Evolutionary conservation across 2,329 filamentous ascomycete species (phyloP).

Genomic region (Penicillium griseofulvum): DNA sequence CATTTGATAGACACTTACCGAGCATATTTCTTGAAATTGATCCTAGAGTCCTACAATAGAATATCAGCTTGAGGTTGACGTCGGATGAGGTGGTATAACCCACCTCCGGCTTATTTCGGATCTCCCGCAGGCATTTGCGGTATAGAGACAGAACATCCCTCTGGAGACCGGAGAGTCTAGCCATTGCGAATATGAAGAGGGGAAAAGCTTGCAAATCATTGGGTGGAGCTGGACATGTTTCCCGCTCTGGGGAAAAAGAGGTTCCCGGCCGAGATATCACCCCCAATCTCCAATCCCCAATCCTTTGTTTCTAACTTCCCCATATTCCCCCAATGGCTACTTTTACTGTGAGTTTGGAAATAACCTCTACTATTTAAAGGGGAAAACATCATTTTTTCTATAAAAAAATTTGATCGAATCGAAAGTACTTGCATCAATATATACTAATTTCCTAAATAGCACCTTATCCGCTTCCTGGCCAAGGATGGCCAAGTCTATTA

Average conservation of each 20-base stretch:
- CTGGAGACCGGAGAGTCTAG: conserved; percentile 77
- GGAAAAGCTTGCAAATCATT: conserved; percentile 8
- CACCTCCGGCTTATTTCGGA: conserved; percentile 75
- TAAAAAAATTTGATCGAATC: neutral
- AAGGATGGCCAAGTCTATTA: conserved; percentile 69
- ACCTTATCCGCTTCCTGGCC: conserved; percentile 71
- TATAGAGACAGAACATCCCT: conserved; percentile 84
- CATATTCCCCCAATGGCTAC: conserved; percentile 9
- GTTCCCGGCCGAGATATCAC: conserved; percentile 28
- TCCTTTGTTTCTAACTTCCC: neutral
- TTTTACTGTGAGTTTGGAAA: conserved; percentile 12
- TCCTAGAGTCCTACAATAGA: conserved; percentile 37
- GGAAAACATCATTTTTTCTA: neutral
- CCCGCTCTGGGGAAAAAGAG: conserved; percentile 15
- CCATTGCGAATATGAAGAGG: conserved; percentile 22
- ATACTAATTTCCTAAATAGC: conserved; percentile 46
- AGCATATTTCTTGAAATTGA: conserved; percentile 43
- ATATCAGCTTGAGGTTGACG: conserved; percentile 1
- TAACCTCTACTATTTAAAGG: no score
- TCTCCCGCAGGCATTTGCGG: conserved; percentile 77
- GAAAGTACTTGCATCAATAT: neutral
- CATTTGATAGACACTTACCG: conserved; percentile 32
- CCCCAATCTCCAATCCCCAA: neutral
- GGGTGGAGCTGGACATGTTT: conserved; percentile 18
- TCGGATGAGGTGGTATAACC: conserved; percentile 20